These are phyloP conservation scores for Cyberlindnera petersonii DNA, from an alignment of 805 yeast species.

Conservation along the genomic window DNA sequence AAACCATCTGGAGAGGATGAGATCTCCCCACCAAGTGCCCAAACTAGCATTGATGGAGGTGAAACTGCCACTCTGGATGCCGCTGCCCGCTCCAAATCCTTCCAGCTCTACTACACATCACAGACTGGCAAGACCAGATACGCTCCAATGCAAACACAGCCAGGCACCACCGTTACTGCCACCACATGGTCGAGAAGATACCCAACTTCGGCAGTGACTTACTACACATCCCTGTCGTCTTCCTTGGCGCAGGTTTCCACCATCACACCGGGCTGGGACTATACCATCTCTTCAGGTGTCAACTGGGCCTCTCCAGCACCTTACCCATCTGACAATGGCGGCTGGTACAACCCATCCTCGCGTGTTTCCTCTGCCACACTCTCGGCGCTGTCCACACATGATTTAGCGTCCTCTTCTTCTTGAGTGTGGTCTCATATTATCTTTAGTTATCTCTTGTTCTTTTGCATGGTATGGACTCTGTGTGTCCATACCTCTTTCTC, in stretches of 20 bases:
- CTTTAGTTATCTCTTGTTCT: no score
- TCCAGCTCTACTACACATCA: conserved; percentile 61
- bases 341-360: conserved; percentile 56
- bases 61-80: conserved; percentile 34
- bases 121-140: conserved; percentile 78
- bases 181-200: conserved; percentile 62
- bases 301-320: conserved; percentile 75
- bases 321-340: conserved; percentile 56
- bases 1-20: conserved; percentile 41
- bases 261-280: conserved; percentile 80
- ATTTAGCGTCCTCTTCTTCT: not conserved
- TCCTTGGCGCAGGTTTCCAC: conserved; percentile 49
- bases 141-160: conserved; percentile 94
- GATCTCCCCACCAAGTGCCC: conserved; percentile 37
- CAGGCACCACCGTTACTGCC: conserved; percentile 62
- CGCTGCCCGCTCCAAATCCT: conserved; percentile 48
- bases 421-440: no score
- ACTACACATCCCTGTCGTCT: conserved; percentile 44
- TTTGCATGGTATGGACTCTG: no score
- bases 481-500: no score
- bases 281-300: conserved; percentile 55
- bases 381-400: conserved; percentile 6
- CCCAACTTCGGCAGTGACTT: conserved; percentile 66
- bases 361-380: conserved; percentile 13
- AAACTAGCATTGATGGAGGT: conserved; percentile 31